These are phyloP conservation scores for Yarrowia alimentaria DNA, from an alignment of 805 yeast genomes.

Conservation along the genomic window DNA sequence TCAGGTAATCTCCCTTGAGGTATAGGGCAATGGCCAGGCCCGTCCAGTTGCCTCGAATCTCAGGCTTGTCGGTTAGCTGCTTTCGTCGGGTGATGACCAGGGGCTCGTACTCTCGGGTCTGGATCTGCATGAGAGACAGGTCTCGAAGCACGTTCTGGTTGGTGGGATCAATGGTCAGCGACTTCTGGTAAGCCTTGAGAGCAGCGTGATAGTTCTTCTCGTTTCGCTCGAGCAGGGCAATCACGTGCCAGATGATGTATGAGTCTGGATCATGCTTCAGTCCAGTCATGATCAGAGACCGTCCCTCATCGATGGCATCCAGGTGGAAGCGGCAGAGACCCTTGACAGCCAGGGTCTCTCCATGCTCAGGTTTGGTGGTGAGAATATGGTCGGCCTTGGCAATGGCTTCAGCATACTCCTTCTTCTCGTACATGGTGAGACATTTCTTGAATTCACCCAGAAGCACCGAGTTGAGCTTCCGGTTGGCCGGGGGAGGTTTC, in stretches of 20 bases:
- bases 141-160: constrained; percentile 82
- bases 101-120: constrained; percentile 51
- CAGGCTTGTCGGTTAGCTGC: constrained; percentile 24
- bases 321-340: constrained; percentile 64
- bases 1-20: constrained; percentile 61
- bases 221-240: constrained; percentile 78
- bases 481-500: constrained; percentile 34
- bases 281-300: constrained; percentile 59
- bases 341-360: constrained; percentile 80
- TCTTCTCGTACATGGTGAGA: constrained; percentile 73
- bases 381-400: constrained; percentile 71
- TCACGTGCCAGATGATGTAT: constrained; percentile 76
- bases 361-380: constrained; percentile 71
- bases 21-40: constrained; percentile 83
- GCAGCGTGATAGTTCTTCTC: constrained; percentile 72
- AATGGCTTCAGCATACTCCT: constrained; percentile 83
- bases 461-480: constrained; percentile 53
- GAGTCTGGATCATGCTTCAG: constrained; percentile 56
- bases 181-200: constrained; percentile 69
- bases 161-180: constrained; percentile 72
- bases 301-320: constrained; percentile 56
- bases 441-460: constrained; percentile 78
- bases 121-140: constrained; percentile 74
- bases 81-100: constrained; percentile 24
- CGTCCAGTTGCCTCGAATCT: constrained; percentile 72